Conservation (phyloP, 768 basidiomycete genomes). For the Gloeophyllum trabeum region DNA sequence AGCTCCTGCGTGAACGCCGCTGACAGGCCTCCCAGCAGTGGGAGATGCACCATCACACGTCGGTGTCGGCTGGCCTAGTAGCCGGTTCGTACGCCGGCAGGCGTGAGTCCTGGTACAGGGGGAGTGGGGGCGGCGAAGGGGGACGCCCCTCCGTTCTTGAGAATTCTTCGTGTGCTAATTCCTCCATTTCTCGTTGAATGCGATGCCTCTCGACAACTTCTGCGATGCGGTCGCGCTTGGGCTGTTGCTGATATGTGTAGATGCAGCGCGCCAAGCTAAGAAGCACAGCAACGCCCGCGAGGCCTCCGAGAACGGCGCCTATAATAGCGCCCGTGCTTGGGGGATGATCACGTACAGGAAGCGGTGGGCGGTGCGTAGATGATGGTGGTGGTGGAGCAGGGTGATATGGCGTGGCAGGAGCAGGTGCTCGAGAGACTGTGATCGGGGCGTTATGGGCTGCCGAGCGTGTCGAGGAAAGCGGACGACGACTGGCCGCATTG, state of each 20-base stretch:
- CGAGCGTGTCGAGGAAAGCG: too few species aligned
- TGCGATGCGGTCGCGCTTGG: slow-evolving; percentile 32
- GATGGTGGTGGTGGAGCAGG: background rate
- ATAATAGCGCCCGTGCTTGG: slow-evolving; percentile 24
- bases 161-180: slow-evolving; percentile 28
- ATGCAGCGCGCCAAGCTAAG: slow-evolving; percentile 27
- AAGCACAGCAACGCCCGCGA: slow-evolving; percentile 23
- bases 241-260: slow-evolving; percentile 31
- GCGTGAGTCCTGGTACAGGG: slow-evolving; percentile 35
- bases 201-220: slow-evolving; percentile 30
- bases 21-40: too few species aligned
- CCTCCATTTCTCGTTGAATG: slow-evolving; percentile 40
- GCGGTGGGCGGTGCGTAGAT: background rate
- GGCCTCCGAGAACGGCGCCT: slow-evolving; percentile 33
- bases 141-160: slow-evolving; percentile 12
- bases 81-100: slow-evolving; percentile 30
- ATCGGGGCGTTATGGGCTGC: too few species aligned
- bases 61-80: background rate
- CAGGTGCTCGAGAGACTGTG: too few species aligned
- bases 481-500: too few species aligned
- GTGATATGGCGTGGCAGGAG: too few species aligned
- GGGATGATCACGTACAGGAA: slow-evolving; percentile 1
- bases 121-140: slow-evolving; percentile 29
- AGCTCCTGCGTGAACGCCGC: too few species aligned
- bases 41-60: too few species aligned